Base-by-base conservation (phyloP, 805 yeast species). In the Barnettozyma pratensis region DNA sequence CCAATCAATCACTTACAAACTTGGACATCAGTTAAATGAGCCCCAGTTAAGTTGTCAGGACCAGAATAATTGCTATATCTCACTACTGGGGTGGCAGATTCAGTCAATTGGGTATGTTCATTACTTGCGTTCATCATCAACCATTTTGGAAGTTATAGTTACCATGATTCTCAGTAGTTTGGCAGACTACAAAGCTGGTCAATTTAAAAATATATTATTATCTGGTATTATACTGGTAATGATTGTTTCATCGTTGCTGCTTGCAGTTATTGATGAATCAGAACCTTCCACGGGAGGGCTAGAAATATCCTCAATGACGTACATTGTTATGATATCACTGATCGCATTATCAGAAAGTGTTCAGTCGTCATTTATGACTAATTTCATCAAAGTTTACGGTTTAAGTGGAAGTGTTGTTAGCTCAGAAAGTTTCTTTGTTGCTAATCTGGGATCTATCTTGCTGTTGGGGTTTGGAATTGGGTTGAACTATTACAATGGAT, bases 341-440 rank as follows among this genome's bases (percentile, higher is more conserved):
- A 36, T 29, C 4, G 45, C 45, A 3, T 28, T 42, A 25, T 34
- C 40, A 7, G 45, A 42, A 35, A 36, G 39, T n/a, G 11, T 42
- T 11, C 45, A 42, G 29, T 36, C 40, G 4, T 42, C 45, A n/a
- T 42, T 28, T 39, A 36, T 42, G 14, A 34, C 45, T 7, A n/a
- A 27, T 7, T 42, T 42, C 12, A 42, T 37, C 37, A 27, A 27
- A 29, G 27, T 7, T 26, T 34, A 34, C 19, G 28, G 41, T n/a
- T 14, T 25, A n/a, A 42, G 40, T 26, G 12, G 35, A n/a, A 19
- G 39, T 30, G 27, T 34, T n/a, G 34, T 31, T 3, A 40, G 42
- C 10, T 40, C 42, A 8, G 42, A 40, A 32, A 40, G 42, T 12
- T 40, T 40, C 36, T 30, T 40, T 27, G 26, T 11, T 4, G 30